Percentiles rank a stretch among this genome's conserved stretches.
phyloP scores from a whole-genome alignment of 1,284 basidiomycete species.

The Ustilago trichophora region DNA sequence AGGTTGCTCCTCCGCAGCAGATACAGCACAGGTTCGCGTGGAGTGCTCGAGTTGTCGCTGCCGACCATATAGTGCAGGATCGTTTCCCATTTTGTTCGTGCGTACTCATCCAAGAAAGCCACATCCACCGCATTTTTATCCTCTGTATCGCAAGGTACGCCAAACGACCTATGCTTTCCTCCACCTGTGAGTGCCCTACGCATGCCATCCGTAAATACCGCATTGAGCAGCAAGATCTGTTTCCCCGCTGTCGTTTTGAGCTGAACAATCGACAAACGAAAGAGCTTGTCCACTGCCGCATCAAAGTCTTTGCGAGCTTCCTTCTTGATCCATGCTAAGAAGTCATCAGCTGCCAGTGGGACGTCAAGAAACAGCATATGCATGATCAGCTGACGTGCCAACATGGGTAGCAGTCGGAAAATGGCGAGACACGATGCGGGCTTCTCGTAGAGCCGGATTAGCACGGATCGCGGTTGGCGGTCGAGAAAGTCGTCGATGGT shows the following conservation, averaged over 20 bases:
- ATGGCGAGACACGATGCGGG: slow-evolving; percentile 93
- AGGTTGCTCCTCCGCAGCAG: slow-evolving; percentile 85
- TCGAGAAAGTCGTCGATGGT: slow-evolving; percentile 77
- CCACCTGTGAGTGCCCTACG: slow-evolving; percentile 69
- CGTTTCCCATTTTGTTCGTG: slow-evolving; percentile 93
- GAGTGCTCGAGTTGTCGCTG: slow-evolving; percentile 77
- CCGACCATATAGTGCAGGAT: slow-evolving; percentile 99
- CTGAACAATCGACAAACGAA: slow-evolving; percentile 48
- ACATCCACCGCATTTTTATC: slow-evolving; percentile 69
- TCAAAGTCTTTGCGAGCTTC: slow-evolving; percentile 71
- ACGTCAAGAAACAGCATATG: slow-evolving; percentile 90
- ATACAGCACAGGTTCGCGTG: slow-evolving; percentile 82
- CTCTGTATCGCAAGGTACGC: slow-evolving; percentile 75
- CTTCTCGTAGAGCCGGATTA: slow-evolving; percentile 83
- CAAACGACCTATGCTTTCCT: slow-evolving; percentile 89
- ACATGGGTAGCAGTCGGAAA: slow-evolving; percentile 84
- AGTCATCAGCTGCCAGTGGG: slow-evolving; percentile 75
- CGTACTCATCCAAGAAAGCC: slow-evolving; percentile 81
- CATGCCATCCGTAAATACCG: slow-evolving; percentile 66
- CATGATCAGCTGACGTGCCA: slow-evolving; percentile 90
- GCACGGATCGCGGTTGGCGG: slow-evolving; percentile 81
- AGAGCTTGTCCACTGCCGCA: slow-evolving; percentile 37
- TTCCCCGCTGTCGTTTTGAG: slow-evolving; percentile 21
- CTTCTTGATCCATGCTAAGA: slow-evolving; percentile 81
- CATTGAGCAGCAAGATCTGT: slow-evolving; percentile 68